Percentiles rank a stretch among this genome's conserved stretches.
Evolutionary conservation across 768 basidiomycete species (phyloP).

Genomic region (Phaffia australis): DNA sequence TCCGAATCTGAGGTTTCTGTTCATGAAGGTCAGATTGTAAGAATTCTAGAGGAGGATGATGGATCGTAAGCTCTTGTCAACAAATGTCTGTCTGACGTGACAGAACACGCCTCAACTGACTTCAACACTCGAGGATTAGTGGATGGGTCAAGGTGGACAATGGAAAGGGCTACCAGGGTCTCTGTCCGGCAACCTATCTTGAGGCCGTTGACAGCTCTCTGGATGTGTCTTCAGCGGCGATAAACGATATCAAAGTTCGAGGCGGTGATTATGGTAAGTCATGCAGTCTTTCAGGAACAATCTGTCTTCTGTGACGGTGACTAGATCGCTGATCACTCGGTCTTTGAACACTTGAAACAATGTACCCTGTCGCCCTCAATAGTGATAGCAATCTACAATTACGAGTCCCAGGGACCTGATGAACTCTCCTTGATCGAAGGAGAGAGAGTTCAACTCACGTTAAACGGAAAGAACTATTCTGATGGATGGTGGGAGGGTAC

Average conservation of each 20-base stretch:
- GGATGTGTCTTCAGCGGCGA: not conserved
- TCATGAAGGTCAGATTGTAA: slow-evolving; percentile 14
- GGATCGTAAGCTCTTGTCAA: not conserved
- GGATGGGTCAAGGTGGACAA: slow-evolving; percentile 25
- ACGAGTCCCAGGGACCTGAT: slow-evolving; percentile 15
- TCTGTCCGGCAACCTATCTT: slow-evolving; percentile 22
- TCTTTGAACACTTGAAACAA: too few relatives aligned
- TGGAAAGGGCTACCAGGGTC: slow-evolving; percentile 1
- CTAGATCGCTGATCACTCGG: too few relatives aligned
- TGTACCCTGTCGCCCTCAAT: not conserved
- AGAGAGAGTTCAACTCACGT: slow-evolving; percentile 12
- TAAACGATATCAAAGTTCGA: not conserved
- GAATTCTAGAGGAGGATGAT: slow-evolving; percentile 24
- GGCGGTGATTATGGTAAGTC: slow-evolving; percentile 16
- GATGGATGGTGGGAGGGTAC: slow-evolving; percentile 24
- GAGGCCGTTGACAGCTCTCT: not conserved
- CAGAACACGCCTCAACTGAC: too few relatives aligned
- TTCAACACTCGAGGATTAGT: too few relatives aligned
- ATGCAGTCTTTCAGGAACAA: not conserved
- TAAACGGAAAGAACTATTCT: slow-evolving; percentile 11
- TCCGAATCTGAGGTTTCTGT: slow-evolving; percentile 21
- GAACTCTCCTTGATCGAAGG: slow-evolving; percentile 21
- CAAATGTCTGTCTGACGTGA: too few relatives aligned
- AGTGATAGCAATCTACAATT: slow-evolving; percentile 21
- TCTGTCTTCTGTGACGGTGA: not conserved